phyloP scores from a whole-genome alignment of 2,329 filamentous ascomycete genomes.

The Pochonia chlamydosporia region DNA sequence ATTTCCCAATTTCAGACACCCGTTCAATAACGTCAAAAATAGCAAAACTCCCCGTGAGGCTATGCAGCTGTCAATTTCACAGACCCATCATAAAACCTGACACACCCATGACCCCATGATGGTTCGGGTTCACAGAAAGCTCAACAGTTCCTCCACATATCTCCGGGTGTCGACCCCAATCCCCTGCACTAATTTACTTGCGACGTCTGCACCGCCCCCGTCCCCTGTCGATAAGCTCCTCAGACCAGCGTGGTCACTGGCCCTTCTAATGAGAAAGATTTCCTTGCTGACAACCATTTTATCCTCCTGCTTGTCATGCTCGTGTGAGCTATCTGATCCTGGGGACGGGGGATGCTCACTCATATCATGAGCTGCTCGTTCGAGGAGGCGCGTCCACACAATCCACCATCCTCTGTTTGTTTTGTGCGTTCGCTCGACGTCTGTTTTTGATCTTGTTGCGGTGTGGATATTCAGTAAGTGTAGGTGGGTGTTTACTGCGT shows the following conservation, averaged over 20 bases:
- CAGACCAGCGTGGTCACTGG: constrained; percentile 47
- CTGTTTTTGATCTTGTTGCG: constrained; percentile 36
- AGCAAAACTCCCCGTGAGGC: too few species aligned
- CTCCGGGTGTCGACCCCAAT: constrained; percentile 71
- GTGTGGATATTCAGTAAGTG: constrained; percentile 54
- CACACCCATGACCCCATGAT: too few species aligned
- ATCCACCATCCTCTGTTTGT: constrained; percentile 65
- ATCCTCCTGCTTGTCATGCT: neutral
- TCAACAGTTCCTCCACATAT: constrained; percentile 69
- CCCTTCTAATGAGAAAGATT: constrained; percentile 54
- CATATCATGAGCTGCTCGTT: constrained; percentile 20
- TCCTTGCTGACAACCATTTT: constrained; percentile 41
- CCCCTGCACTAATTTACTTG: constrained; percentile 59
- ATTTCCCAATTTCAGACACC: too few species aligned
- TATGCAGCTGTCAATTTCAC: too few species aligned
- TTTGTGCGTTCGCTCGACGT: constrained; percentile 58
- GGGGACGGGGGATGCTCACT: constrained; percentile 14
- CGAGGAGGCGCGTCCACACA: constrained; percentile 56
- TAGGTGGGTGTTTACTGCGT: constrained; percentile 60
- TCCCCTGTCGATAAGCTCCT: constrained; percentile 31
- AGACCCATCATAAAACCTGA: too few species aligned
- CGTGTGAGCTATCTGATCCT: neutral
- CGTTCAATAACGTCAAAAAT: too few species aligned
- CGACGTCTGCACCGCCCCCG: constrained; percentile 46
- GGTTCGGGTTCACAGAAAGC: constrained; percentile 39